Percentiles rank a stretch among this genome's conserved stretches.
Evolutionary conservation across 805 yeast genomes (phyloP).

Genomic region (Wickerhamia fluorescens): DNA sequence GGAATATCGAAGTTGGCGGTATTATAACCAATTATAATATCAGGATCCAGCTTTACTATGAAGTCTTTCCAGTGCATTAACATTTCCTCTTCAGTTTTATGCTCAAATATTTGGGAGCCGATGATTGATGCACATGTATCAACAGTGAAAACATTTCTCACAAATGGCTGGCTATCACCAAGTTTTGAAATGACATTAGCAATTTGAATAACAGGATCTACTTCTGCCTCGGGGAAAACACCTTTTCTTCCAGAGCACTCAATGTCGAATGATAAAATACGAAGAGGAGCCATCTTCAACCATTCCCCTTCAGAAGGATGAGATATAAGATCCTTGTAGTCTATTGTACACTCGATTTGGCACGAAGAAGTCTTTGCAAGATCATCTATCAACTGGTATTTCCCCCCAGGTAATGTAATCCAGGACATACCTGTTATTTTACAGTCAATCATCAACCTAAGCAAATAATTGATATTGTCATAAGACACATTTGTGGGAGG

Average conservation of each 20-base stretch:
- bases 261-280: constrained; percentile 91
- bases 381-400: constrained; percentile 45
- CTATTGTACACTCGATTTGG: constrained; percentile 74
- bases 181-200: constrained; percentile 87
- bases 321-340: constrained; percentile 61
- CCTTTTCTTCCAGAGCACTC: constrained; percentile 99
- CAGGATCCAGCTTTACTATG: constrained; percentile 81
- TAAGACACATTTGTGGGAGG: constrained; percentile 61
- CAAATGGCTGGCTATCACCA: constrained; percentile 83
- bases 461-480: constrained; percentile 81
- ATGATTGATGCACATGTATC: constrained; percentile 88
- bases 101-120: constrained; percentile 82
- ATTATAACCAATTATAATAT: constrained; percentile 94
- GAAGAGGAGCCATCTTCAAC: constrained; percentile 86
- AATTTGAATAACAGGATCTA: constrained; percentile 93
- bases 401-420: constrained; percentile 79
- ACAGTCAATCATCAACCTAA: constrained; percentile 89
- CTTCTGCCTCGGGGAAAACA: constrained; percentile 88
- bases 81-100: constrained; percentile 74
- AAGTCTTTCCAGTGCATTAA: constrained; percentile 81
- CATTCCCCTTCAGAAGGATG: constrained; percentile 92
- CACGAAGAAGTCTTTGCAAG: constrained; percentile 56
- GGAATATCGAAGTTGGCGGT: constrained; percentile 94
- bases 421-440: constrained; percentile 95
- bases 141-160: constrained; percentile 90